Percentiles rank a stretch among this genome's conserved stretches.
Conservation (phyloP, 345 rosid species). For the Linum trigynum region DNA sequence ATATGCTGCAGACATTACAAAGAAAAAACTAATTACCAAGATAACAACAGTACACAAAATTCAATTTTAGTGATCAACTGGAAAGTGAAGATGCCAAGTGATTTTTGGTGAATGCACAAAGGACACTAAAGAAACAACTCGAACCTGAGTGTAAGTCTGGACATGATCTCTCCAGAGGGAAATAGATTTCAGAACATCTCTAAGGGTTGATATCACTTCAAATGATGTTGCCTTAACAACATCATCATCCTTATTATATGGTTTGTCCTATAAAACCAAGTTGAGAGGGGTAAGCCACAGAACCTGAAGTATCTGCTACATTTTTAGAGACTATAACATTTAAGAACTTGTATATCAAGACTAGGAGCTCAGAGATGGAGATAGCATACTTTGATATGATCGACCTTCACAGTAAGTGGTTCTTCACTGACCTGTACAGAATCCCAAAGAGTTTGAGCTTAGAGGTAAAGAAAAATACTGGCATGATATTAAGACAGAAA, state of each 20-base stretch:
- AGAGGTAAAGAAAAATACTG: slow-evolving; percentile 1
- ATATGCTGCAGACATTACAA: slow-evolving; percentile 58
- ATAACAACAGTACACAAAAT: not conserved
- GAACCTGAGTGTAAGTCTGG: slow-evolving; percentile 80
- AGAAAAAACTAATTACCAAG: not conserved
- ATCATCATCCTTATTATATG: slow-evolving; percentile 92
- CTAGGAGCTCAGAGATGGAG: not conserved
- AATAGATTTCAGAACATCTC: slow-evolving; percentile 84
- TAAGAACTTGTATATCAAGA: no score
- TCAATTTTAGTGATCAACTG: not conserved
- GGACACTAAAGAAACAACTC: slow-evolving; percentile 1
- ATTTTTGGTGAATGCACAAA: not conserved
- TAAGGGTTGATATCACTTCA: slow-evolving; percentile 88
- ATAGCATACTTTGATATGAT: slow-evolving; percentile 75
- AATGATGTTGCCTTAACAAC: slow-evolving; percentile 86
- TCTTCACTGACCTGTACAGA: slow-evolving; percentile 67
- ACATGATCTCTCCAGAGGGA: slow-evolving; percentile 96
- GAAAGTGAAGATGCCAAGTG: not conserved
- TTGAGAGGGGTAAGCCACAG: slow-evolving; percentile 2
- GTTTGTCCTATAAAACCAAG: slow-evolving; percentile 49
- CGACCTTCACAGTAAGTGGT: slow-evolving; percentile 92
- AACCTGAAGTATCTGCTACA: no score
- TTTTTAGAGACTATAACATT: no score
- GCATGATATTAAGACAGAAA: not conserved
- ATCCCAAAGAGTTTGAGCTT: slow-evolving; percentile 14